Conservation (phyloP, 805 yeast species). For the Candida insectorum region DNA sequence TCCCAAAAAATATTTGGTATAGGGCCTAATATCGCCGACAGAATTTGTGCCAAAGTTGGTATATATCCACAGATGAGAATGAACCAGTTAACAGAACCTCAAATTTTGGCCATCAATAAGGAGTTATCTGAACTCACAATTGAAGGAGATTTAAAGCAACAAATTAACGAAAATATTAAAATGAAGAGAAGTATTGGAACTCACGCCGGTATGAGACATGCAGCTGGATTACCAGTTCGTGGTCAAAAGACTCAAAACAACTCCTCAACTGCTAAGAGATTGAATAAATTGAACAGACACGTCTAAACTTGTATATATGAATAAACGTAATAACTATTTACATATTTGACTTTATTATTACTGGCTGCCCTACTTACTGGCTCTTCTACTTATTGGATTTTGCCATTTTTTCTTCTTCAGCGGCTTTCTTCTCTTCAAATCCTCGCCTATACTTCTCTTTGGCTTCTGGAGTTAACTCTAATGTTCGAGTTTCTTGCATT, state of each 20-base stretch:
- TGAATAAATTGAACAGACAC: constrained; percentile 71
- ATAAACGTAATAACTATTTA: not conserved
- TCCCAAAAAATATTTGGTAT: constrained; percentile 83
- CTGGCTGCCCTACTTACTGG: not conserved
- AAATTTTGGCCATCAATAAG: constrained; percentile 79
- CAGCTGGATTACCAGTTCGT: constrained; percentile 58
- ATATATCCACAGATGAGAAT: constrained; percentile 91
- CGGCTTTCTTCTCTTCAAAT: not conserved
- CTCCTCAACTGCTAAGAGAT: constrained; percentile 82
- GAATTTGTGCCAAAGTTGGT: constrained; percentile 82
- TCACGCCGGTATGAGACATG: constrained; percentile 86
- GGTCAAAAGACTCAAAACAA: constrained; percentile 94
- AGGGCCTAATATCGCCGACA: constrained; percentile 69
- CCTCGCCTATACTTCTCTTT: constrained; percentile 28
- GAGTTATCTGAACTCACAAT: constrained; percentile 80
- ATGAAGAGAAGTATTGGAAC: constrained; percentile 80
- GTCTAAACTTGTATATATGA: constrained; percentile 10
- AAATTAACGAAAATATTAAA: constrained; percentile 72
- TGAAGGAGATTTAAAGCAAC: constrained; percentile 75
- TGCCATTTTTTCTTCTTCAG: too few species aligned
- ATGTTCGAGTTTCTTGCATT: constrained; percentile 31
- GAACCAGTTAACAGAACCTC: constrained; percentile 88
- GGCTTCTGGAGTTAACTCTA: constrained; percentile 43
- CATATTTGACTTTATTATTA: constrained; percentile 1
- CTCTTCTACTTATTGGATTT: too few species aligned